These are phyloP conservation scores for Cladophialophora yegresii DNA, from an alignment of 2,329 filamentous ascomycete genomes.

Conservation along the genomic window DNA sequence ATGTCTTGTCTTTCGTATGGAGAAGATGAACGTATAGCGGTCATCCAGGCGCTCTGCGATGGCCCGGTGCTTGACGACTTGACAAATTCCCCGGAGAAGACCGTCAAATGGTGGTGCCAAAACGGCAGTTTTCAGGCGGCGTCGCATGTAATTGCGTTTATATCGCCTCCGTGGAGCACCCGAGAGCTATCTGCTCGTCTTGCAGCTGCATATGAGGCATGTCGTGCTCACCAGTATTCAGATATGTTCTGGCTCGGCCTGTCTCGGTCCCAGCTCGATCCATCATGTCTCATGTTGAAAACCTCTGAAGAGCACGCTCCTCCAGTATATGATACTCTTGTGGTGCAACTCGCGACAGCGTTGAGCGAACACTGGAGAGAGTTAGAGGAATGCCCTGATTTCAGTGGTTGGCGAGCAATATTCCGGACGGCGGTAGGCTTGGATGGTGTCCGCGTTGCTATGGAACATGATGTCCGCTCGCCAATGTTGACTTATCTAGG, in stretches of 20 bases:
- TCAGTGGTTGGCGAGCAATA: constrained; percentile 2
- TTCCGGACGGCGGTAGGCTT: constrained; percentile 5
- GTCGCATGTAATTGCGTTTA: neutral
- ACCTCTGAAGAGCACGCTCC: neutral
- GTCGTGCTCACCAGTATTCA: neutral
- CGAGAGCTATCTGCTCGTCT: neutral
- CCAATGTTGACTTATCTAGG: constrained; percentile 14
- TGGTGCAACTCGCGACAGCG: neutral
- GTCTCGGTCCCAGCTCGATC: constrained; percentile 4
- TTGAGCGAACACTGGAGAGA: neutral
- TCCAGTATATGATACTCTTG: constrained; percentile 4
- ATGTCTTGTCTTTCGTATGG: neutral
- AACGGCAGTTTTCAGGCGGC: no score
- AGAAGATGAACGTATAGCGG: neutral
- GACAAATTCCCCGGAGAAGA: neutral
- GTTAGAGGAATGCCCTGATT: neutral
- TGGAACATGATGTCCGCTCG: constrained; percentile 3
- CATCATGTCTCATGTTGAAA: constrained; percentile 7
- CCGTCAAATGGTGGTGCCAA: no score
- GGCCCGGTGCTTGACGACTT: neutral
- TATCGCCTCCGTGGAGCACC: constrained; percentile 9
- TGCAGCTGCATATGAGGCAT: neutral
- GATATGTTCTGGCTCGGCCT: neutral
- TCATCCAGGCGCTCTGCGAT: neutral
- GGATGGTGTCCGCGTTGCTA: constrained; percentile 3